phyloP scores from a whole-genome alignment of 2,329 filamentous ascomycete genomes.

The Trichoderma afroharzianum region DNA sequence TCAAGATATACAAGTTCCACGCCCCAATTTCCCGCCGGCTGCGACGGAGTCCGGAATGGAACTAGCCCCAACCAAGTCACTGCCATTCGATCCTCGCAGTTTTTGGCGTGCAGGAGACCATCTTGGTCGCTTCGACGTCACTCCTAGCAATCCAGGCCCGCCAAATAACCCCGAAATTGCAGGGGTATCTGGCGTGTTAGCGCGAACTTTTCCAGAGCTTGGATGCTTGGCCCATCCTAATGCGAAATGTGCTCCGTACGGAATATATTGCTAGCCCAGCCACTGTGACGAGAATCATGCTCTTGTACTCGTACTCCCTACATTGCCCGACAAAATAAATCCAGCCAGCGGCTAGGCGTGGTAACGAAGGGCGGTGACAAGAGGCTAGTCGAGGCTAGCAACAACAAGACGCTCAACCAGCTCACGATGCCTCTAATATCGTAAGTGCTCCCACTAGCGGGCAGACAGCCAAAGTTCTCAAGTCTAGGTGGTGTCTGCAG shows the following conservation, averaged over 20 bases:
- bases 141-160: not conserved
- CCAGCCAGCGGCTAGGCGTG: not conserved
- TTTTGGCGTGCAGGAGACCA: slow-evolving; percentile 15
- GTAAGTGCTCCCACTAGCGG: not conserved
- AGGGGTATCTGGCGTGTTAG: slow-evolving; percentile 3
- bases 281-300: not conserved
- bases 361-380: slow-evolving; percentile 8
- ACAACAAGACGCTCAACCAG: not conserved
- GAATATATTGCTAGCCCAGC: not conserved
- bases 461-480: not conserved
- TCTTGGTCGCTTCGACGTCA: slow-evolving; percentile 14
- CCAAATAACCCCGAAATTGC: slow-evolving; percentile 16
- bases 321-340: not conserved
- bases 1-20: not conserved
- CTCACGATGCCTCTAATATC: not conserved
- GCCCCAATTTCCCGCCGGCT: slow-evolving; percentile 7
- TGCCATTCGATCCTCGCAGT: slow-evolving; percentile 12
- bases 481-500: not conserved
- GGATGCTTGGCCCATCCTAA: slow-evolving; percentile 13
- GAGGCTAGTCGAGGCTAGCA: slow-evolving; percentile 1
- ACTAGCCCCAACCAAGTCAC: slow-evolving; percentile 9
- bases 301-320: slow-evolving; percentile 4
- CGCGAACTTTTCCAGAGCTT: slow-evolving; percentile 12
- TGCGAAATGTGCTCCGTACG: slow-evolving; percentile 11
- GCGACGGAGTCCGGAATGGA: slow-evolving; percentile 13